A percentile compares a stretch with the other conserved stretches of the same genome.
phyloP scores from a whole-genome alignment of 805 yeast genomes.

The Brettanomyces custersianus region DNA sequence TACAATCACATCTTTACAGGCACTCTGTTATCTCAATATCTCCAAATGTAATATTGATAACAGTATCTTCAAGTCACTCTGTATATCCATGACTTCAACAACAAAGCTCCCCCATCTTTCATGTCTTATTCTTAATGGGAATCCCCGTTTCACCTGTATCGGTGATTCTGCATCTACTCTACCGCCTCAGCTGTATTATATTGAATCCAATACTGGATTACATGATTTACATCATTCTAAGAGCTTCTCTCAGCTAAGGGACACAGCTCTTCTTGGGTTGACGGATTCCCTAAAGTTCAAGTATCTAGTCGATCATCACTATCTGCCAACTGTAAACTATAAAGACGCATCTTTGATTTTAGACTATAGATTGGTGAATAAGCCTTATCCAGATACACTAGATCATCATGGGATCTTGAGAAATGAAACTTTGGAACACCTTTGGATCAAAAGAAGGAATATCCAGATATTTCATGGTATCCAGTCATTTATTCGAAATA shows the following conservation, averaged over 20 bases:
- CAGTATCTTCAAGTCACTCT: constrained; percentile 19
- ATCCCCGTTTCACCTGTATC: constrained; percentile 4
- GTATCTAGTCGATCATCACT: constrained; percentile 5
- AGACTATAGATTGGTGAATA: constrained; percentile 3
- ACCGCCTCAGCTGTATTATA: not conserved
- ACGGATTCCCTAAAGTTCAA: constrained; percentile 12
- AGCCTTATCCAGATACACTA: not conserved
- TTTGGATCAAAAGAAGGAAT: not conserved
- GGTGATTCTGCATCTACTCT: not conserved
- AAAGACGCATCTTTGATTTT: not conserved
- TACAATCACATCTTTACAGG: constrained; percentile 6
- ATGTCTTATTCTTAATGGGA: constrained; percentile 11
- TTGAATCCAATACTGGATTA: constrained; percentile 1
- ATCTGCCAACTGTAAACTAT: not conserved
- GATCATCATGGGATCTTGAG: not conserved
- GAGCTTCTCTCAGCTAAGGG: constrained; percentile 3
- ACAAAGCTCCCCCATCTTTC: constrained; percentile 17
- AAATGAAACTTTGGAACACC: not conserved
- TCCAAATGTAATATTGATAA: constrained; percentile 12
- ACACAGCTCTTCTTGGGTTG: constrained; percentile 1
- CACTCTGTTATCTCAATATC: constrained; percentile 16
- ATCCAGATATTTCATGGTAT: not conserved
- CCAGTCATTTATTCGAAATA: not conserved
- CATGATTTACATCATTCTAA: not conserved
- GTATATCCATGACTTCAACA: too few species aligned